A percentile compares a stretch with the other conserved stretches of the same genome.
Evolutionary conservation across 2,329 filamentous ascomycete genomes (phyloP).

Genomic region (Pseudomassariella vexata): DNA sequence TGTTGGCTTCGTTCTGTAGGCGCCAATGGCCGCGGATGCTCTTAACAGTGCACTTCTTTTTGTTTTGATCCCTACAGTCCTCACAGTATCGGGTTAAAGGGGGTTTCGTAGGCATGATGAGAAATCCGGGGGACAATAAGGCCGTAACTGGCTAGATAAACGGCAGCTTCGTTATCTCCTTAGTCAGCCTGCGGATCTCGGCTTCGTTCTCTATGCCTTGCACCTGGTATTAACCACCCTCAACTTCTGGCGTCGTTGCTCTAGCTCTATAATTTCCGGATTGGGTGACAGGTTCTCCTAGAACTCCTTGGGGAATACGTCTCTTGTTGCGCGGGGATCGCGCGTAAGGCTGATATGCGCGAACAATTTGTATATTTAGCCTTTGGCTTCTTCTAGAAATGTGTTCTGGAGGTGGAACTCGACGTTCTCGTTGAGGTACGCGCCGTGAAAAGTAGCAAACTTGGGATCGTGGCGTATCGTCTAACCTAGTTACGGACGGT

Average conservation of each 20-base stretch:
- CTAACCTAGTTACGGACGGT: constrained; percentile 19
- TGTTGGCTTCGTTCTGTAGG: constrained; percentile 20
- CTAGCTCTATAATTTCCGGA: constrained; percentile 18
- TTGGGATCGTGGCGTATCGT: constrained; percentile 22
- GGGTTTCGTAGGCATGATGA: constrained; percentile 4
- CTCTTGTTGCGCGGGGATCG: constrained; percentile 17
- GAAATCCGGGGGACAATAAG: not conserved
- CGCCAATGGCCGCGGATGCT: constrained; percentile 17
- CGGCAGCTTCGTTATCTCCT: constrained; percentile 18
- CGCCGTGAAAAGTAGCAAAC: constrained; percentile 20
- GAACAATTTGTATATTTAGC: constrained; percentile 15
- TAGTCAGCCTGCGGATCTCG: too few species aligned
- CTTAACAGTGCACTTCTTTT: constrained; percentile 17
- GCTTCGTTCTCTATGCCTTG: constrained; percentile 14
- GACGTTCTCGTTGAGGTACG: constrained; percentile 23
- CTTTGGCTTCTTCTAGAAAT: constrained; percentile 18
- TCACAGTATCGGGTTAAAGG: constrained; percentile 4
- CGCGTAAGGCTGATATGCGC: constrained; percentile 19
- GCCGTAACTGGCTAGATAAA: constrained; percentile 17
- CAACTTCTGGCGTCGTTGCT: constrained; percentile 14
- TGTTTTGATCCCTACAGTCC: constrained; percentile 10
- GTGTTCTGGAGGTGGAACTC: constrained; percentile 23
- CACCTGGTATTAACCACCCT: constrained; percentile 18
- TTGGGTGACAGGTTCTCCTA: constrained; percentile 17
- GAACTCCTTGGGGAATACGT: constrained; percentile 25